A percentile compares a stretch with the other conserved stretches of the same genome.
phyloP scores from a whole-genome alignment of 192 early-diverging fungal species.

The Podila minutissima region DNA sequence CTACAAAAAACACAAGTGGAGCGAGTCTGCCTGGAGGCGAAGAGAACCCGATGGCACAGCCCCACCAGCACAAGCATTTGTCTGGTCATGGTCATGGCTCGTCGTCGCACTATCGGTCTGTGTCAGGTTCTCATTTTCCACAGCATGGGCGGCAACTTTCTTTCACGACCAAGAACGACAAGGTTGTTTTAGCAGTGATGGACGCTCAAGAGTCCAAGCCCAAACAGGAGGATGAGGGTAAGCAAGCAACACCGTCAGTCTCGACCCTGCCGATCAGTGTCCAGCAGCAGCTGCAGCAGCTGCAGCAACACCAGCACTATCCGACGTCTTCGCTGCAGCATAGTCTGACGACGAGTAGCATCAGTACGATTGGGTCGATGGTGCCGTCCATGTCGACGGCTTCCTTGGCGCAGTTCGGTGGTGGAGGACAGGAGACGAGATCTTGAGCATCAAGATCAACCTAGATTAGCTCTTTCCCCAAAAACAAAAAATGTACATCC shows the following conservation, averaged over 20 bases:
- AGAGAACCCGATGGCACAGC: neutral
- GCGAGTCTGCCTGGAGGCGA: neutral
- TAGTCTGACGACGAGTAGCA: slow-evolving; percentile 34
- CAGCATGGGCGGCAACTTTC: slow-evolving; percentile 21
- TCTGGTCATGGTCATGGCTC: neutral
- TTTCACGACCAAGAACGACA: slow-evolving; percentile 31
- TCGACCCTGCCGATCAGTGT: neutral
- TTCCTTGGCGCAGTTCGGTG: slow-evolving; percentile 7
- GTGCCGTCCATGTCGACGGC: slow-evolving; percentile 12
- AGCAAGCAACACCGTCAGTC: neutral
- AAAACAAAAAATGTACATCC: slow-evolving; percentile 1
- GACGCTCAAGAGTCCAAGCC: neutral
- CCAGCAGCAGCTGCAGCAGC: slow-evolving; percentile 27
- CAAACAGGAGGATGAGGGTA: too few species aligned
- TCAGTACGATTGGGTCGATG: slow-evolving; percentile 32
- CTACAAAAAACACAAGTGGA: neutral
- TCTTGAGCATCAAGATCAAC: neutral
- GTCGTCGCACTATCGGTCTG: neutral
- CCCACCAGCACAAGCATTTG: neutral
- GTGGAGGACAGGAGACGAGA: neutral
- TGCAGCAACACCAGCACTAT: slow-evolving; percentile 34
- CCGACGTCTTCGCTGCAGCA: slow-evolving; percentile 34
- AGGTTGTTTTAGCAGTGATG: neutral
- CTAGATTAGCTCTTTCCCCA: neutral
- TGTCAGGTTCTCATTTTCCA: neutral